Percentiles rank a stretch among this genome's conserved stretches.
Evolutionary conservation across 352 stramenopile species (phyloP).

Genomic region (Pythium chondricola): DNA sequence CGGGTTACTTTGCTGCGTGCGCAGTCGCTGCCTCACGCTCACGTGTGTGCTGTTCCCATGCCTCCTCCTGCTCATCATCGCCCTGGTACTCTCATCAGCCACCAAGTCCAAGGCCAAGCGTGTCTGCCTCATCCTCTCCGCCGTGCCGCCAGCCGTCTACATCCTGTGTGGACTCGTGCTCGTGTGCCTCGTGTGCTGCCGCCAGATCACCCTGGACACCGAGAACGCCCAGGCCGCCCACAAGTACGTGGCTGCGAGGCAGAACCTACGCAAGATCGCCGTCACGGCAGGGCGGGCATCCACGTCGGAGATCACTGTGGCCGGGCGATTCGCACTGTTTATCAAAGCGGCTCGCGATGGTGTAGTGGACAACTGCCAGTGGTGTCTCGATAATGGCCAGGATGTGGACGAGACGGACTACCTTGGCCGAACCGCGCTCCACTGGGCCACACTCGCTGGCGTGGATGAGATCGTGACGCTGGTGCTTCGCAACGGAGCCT

Average conservation of each 20-base stretch:
- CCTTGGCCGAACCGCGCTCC: conserved; percentile 53
- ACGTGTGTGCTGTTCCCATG: conserved; percentile 52
- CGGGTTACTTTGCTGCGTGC: conserved; percentile 51
- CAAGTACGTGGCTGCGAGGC: conserved; percentile 31
- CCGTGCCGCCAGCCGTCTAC: conserved; percentile 35
- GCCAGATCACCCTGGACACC: conserved; percentile 40
- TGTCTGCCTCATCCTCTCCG: conserved; percentile 39
- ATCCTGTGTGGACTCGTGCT: conserved; percentile 25
- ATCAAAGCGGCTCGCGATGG: conserved; percentile 43
- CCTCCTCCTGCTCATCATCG: conserved; percentile 46
- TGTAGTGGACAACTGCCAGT: conserved; percentile 39
- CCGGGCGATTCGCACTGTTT: conserved; percentile 57
- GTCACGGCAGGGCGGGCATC: conserved; percentile 32
- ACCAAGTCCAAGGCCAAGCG: conserved; percentile 20
- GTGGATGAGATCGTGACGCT: conserved; percentile 51
- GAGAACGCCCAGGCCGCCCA: conserved; percentile 61
- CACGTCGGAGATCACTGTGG: conserved; percentile 24
- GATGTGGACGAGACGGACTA: conserved; percentile 55
- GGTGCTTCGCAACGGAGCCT: conserved; percentile 60
- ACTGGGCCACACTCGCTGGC: conserved; percentile 56
- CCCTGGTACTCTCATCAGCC: conserved; percentile 25
- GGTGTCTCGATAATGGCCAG: conserved; percentile 57
- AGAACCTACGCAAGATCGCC: conserved; percentile 45
- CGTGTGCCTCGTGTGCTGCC: conserved; percentile 40
- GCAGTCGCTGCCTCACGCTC: conserved; percentile 47